A percentile compares a stretch with the other conserved stretches of the same genome.
Evolutionary conservation across 805 yeast genomes (phyloP).

Genomic region (Cyberlindnera japonica): DNA sequence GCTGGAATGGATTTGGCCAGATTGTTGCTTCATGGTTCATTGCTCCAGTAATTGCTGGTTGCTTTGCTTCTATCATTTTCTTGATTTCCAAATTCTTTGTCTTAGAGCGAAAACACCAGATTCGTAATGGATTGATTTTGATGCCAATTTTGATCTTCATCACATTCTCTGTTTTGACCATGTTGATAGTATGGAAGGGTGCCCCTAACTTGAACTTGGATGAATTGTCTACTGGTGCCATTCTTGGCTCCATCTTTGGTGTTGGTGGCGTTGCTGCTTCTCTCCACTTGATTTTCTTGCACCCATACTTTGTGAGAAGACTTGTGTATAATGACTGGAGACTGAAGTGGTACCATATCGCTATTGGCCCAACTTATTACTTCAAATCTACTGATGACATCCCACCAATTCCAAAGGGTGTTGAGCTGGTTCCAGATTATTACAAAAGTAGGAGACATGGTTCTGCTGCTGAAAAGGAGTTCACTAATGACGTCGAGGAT

Average conservation of each 20-base stretch:
- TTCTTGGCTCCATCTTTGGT: slow-evolving; percentile 58
- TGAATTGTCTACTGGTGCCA: slow-evolving; percentile 48
- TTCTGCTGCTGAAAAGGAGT: slow-evolving; percentile 3
- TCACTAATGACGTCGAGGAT: slow-evolving; percentile 7
- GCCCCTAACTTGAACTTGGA: slow-evolving; percentile 63
- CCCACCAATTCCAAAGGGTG: slow-evolving; percentile 65
- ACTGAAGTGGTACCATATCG: slow-evolving; percentile 50
- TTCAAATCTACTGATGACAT: slow-evolving; percentile 53
- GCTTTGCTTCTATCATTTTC: slow-evolving; percentile 55
- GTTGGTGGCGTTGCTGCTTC: slow-evolving; percentile 55
- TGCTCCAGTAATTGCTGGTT: slow-evolving; percentile 70
- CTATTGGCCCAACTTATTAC: slow-evolving; percentile 53
- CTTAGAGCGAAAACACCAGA: slow-evolving; percentile 52
- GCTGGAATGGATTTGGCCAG: slow-evolving; percentile 70
- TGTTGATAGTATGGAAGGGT: slow-evolving; percentile 80
- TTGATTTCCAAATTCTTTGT: slow-evolving; percentile 56
- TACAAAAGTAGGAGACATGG: slow-evolving; percentile 53
- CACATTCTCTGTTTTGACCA: slow-evolving; percentile 61
- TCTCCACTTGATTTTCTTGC: slow-evolving; percentile 49
- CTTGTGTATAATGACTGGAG: slow-evolving; percentile 65
- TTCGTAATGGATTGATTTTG: slow-evolving; percentile 52
- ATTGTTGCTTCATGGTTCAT: slow-evolving; percentile 79
- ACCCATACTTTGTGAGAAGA: slow-evolving; percentile 61
- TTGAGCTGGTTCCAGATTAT: slow-evolving; percentile 54
- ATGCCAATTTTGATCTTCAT: slow-evolving; percentile 60